Percentiles rank a stretch among this genome's conserved stretches.
These are phyloP conservation scores for Coemansia sp. DNA, from an alignment of 192 early-diverging fungal species.

Conservation along the genomic window DNA sequence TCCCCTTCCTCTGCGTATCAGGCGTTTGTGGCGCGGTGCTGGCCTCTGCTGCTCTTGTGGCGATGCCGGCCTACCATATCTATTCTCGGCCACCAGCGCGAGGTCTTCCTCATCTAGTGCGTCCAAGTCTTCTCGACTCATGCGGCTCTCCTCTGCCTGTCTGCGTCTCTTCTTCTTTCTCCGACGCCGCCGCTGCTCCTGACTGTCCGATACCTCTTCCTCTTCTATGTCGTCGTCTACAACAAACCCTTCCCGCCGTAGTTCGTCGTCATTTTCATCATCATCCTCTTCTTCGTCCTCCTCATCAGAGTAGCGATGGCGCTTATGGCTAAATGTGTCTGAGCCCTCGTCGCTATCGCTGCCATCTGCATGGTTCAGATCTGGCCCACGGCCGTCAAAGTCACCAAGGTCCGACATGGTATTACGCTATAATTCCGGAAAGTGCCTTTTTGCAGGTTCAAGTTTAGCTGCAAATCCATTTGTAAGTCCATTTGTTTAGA, in stretches of 20 bases:
- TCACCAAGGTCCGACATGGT: conserved; percentile 45
- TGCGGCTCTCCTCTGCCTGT: conserved; percentile 7
- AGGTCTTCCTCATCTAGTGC: conserved; percentile 91
- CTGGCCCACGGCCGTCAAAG: conserved; percentile 29
- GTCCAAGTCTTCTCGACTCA: conserved; percentile 55
- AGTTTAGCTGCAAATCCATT: not conserved
- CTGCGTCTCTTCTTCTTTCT: conserved; percentile 26
- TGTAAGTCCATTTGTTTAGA: not conserved
- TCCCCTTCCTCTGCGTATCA: conserved; percentile 62
- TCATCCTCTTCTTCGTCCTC: conserved; percentile 65
- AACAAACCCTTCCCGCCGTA: conserved; percentile 66
- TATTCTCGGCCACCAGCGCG: conserved; percentile 86
- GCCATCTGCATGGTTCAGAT: conserved; percentile 50
- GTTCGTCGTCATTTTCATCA: conserved; percentile 62
- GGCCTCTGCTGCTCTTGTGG: conserved; percentile 52
- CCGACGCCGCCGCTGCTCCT: conserved; percentile 57
- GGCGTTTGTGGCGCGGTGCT: conserved; percentile 63
- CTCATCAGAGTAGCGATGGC: conserved; percentile 38
- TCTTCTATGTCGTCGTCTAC: conserved; percentile 73
- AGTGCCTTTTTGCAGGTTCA: not conserved
- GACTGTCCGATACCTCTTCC: conserved; percentile 57
- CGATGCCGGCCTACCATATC: conserved; percentile 51
- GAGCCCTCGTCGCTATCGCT: conserved; percentile 58
- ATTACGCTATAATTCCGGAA: not conserved
- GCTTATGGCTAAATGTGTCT: conserved; percentile 40